Percentiles rank a stretch among this genome's conserved stretches.
These are phyloP conservation scores for Zygosaccharomyces bailii DNA, from an alignment of 805 yeast species.

Conservation along the genomic window DNA sequence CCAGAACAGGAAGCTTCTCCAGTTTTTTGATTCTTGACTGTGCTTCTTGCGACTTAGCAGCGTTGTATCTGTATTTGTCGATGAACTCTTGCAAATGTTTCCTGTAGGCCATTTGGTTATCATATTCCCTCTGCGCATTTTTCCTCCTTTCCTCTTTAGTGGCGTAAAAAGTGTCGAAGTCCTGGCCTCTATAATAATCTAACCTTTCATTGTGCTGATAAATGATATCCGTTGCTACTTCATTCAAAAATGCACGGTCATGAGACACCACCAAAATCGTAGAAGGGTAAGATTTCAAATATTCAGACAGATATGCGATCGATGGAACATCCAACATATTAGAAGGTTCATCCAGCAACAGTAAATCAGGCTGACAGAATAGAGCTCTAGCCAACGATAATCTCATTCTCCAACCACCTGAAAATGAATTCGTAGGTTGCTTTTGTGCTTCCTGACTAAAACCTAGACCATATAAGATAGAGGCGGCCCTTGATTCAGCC, in stretches of 20 bases:
- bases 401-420: conserved; percentile 99
- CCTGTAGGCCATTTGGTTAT: conserved; percentile 93
- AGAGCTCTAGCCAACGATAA: conserved; percentile 95
- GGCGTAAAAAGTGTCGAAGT: conserved; percentile 88
- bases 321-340: conserved; percentile 99
- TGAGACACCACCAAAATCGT: conserved; percentile 96
- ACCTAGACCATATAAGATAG: conserved; percentile 88
- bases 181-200: conserved; percentile 91
- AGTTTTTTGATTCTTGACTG: conserved; percentile 96
- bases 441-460: conserved; percentile 84
- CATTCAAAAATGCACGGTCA: conserved; percentile 95
- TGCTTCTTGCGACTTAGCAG: conserved; percentile 96
- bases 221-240: conserved; percentile 96
- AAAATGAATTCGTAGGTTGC: conserved; percentile 81
- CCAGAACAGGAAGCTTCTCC: conserved; percentile 89
- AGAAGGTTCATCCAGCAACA: conserved; percentile 96
- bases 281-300: conserved; percentile 83
- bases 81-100: conserved; percentile 91
- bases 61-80: conserved; percentile 95
- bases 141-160: conserved; percentile 95
- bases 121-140: conserved; percentile 91
- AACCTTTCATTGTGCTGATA: conserved; percentile 97
- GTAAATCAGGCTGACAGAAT: conserved; percentile 93
- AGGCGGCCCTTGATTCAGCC: conserved; percentile 96
- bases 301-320: conserved; percentile 86